Conservation (phyloP, 805 yeast genomes). For the Nakazawaea ernobii region DNA sequence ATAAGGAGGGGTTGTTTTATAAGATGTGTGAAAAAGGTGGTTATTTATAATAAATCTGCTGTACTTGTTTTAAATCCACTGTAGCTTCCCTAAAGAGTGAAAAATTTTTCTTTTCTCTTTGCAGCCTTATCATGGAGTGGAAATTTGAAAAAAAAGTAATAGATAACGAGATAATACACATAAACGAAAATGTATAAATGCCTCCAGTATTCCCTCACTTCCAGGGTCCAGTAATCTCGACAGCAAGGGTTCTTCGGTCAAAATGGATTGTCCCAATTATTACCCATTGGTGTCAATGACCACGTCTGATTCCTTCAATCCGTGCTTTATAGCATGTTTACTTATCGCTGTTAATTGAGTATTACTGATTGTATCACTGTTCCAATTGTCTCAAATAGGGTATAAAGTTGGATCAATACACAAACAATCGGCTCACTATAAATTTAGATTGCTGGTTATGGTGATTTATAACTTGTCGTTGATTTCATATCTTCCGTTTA, state of each 20-base stretch:
- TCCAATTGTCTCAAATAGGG: not conserved
- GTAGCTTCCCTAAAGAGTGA: too few relatives aligned
- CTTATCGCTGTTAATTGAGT: not conserved
- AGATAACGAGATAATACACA: too few relatives aligned
- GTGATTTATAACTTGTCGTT: not conserved
- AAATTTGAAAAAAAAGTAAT: too few relatives aligned
- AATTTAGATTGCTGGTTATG: not conserved
- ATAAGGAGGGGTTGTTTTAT: conserved; percentile 43
- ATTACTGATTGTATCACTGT: not conserved
- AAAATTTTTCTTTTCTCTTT: too few relatives aligned
- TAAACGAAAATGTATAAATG: too few relatives aligned
- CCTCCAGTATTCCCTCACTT: too few relatives aligned
- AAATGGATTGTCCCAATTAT: conserved; percentile 1
- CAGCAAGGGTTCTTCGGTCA: not conserved
- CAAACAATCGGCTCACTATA: not conserved
- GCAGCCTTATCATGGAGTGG: too few relatives aligned
- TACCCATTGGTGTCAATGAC: conserved; percentile 1
- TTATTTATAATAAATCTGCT: conserved; percentile 19
- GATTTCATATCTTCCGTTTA: not conserved
- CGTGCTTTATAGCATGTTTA: not conserved
- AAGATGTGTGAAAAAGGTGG: conserved; percentile 51
- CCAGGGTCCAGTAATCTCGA: too few relatives aligned
- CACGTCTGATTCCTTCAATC: not conserved
- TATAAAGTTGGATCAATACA: not conserved
- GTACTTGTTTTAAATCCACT: not conserved